These are phyloP conservation scores for Cutaneotrichosporon cavernicola DNA, from an alignment of 1,284 basidiomycete species.

Conservation along the genomic window DNA sequence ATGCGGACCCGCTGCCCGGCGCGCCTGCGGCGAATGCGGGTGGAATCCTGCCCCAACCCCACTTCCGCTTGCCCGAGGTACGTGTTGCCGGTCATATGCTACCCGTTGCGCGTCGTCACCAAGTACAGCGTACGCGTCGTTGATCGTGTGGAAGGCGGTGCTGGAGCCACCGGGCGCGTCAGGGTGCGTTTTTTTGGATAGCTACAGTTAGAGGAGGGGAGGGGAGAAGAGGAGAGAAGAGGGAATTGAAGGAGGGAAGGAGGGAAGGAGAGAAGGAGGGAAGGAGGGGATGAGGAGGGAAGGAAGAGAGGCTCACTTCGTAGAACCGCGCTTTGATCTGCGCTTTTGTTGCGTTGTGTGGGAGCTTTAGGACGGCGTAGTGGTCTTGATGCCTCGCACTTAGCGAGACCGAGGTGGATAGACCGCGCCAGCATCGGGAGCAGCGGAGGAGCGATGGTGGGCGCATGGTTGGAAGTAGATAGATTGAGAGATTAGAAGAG, in stretches of 20 bases:
- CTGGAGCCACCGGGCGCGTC: constrained; percentile 48
- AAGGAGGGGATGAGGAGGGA: background rate
- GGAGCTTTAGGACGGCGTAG: constrained; percentile 49
- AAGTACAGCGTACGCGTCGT: constrained; percentile 49
- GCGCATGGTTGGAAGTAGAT: background rate
- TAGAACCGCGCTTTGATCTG: constrained; percentile 55
- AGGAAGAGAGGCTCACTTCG: constrained; percentile 42
- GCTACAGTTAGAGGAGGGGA: constrained; percentile 29
- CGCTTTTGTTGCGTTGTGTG: constrained; percentile 47
- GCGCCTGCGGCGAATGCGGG: constrained; percentile 21
- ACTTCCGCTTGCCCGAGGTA: background rate
- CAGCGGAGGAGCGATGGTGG: background rate
- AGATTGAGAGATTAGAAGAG: background rate
- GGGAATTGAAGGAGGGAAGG: background rate
- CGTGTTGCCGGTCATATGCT: constrained; percentile 16
- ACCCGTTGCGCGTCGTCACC: constrained; percentile 46
- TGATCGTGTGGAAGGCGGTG: constrained; percentile 47
- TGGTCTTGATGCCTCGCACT: constrained; percentile 27
- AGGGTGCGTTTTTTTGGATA: constrained; percentile 54
- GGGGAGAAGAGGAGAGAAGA: too few species aligned
- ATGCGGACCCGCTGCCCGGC: constrained; percentile 20
- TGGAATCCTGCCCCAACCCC: background rate
- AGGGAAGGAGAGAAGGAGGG: background rate
- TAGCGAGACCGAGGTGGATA: background rate
- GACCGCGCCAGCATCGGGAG: background rate